Evolutionary conservation across 1,284 basidiomycete species (phyloP).

Genomic region (Microbotryomycetes sp.): DNA sequence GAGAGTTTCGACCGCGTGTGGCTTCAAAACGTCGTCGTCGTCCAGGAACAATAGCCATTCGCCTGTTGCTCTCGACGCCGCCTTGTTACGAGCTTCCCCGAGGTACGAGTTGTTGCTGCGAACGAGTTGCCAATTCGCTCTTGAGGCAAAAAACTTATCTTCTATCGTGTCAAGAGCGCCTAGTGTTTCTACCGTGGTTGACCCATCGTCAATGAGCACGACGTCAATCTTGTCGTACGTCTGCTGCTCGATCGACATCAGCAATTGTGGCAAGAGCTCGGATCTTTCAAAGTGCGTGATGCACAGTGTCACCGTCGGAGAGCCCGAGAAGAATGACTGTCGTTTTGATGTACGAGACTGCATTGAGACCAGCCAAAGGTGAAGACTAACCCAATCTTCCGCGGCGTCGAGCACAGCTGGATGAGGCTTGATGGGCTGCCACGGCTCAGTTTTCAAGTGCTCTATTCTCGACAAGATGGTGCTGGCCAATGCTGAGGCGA

Average conservation of each 20-base stretch:
- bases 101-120: constrained; percentile 25
- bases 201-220: constrained; percentile 31
- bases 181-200: neutral
- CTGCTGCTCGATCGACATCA: constrained; percentile 24
- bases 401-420: constrained; percentile 13
- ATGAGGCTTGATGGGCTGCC: constrained; percentile 4
- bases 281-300: constrained; percentile 31
- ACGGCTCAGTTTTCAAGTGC: neutral
- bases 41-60: constrained; percentile 30
- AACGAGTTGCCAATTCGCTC: constrained; percentile 11
- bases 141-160: constrained; percentile 4
- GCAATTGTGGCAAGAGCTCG: constrained; percentile 22
- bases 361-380: constrained; percentile 10
- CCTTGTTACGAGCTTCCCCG: constrained; percentile 29
- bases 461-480: constrained; percentile 1
- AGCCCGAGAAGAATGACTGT: neutral
- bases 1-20: constrained; percentile 24
- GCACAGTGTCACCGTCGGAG: constrained; percentile 21
- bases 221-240: constrained; percentile 22
- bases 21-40: constrained; percentile 34
- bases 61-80: constrained; percentile 4
- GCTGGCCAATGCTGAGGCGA: constrained; percentile 1
- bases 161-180: constrained; percentile 14
- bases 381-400: constrained; percentile 17
- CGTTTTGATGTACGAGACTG: neutral